These are phyloP conservation scores for Elaeagnus macrophylla DNA, from an alignment of 306 rosid species.

Conservation along the genomic window DNA sequence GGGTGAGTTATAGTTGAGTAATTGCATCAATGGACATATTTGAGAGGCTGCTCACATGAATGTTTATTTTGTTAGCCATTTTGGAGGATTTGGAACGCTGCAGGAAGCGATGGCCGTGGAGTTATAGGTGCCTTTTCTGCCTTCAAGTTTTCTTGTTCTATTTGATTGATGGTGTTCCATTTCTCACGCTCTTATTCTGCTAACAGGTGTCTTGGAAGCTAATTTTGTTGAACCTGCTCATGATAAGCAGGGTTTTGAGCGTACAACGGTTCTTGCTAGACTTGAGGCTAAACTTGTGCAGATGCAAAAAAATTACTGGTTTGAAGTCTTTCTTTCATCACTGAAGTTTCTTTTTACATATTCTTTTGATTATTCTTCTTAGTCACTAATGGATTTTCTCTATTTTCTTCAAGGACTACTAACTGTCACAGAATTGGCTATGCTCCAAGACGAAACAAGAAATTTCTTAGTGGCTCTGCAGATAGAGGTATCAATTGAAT, in stretches of 20 bases:
- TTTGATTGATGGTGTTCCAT: conserved; percentile 8
- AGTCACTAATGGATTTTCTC: conserved; percentile 8
- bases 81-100: conserved; percentile 98
- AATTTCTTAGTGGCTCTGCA: conserved; percentile 10
- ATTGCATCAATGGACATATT: too few relatives aligned
- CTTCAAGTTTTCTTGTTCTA: conserved; percentile 4
- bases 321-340: conserved; percentile 19
- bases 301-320: conserved; percentile 93
- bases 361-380: conserved; percentile 1
- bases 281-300: conserved; percentile 61
- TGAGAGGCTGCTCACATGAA: conserved; percentile 16
- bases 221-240: conserved; percentile 99
- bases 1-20: too few relatives aligned
- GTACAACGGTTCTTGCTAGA: conserved; percentile 76
- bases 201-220: conserved; percentile 88
- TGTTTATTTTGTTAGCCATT: conserved; percentile 62
- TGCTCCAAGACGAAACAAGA: conserved; percentile 39
- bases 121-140: conserved; percentile 65
- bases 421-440: conserved; percentile 77
- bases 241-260: conserved; percentile 99
- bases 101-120: conserved; percentile 96
- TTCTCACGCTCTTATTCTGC: conserved; percentile 19
- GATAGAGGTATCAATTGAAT: conserved; percentile 41
- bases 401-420: conserved; percentile 37
- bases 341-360: not conserved